Conservation (phyloP, 2,329 filamentous ascomycete genomes). For the Neofusicoccum laricinum region DNA sequence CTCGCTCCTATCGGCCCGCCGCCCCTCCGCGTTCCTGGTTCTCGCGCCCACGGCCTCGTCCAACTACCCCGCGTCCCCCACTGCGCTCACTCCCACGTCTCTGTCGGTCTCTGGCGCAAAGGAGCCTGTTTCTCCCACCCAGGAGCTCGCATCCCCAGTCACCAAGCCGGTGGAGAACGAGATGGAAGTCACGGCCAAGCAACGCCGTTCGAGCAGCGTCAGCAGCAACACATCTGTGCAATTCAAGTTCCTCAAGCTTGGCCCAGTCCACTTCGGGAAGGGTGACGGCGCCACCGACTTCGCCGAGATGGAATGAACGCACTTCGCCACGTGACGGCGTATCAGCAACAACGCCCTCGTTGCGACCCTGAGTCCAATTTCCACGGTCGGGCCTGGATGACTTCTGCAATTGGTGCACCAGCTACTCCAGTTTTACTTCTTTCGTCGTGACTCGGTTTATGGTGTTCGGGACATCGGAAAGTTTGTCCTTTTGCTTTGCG, state of each 20-base stretch:
- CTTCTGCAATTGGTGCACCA: slow-evolving; percentile 9
- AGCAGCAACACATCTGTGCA: slow-evolving; percentile 44
- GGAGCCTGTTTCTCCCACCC: slow-evolving; percentile 5
- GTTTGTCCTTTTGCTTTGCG: background rate
- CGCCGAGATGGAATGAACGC: slow-evolving; percentile 21
- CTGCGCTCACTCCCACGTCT: slow-evolving; percentile 4
- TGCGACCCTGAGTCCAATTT: background rate
- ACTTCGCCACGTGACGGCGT: background rate
- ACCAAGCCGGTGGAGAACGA: background rate
- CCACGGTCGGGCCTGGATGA: slow-evolving; percentile 10
- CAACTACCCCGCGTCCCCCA: slow-evolving; percentile 13
- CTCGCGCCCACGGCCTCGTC: slow-evolving; percentile 21
- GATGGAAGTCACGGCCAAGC: slow-evolving; percentile 12
- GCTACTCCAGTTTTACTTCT: background rate
- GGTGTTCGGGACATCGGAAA: background rate
- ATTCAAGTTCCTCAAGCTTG: slow-evolving; percentile 59
- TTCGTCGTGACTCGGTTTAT: background rate
- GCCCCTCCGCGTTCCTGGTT: slow-evolving; percentile 17
- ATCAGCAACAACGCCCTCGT: background rate
- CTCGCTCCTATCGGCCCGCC: slow-evolving; percentile 1
- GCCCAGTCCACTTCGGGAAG: slow-evolving; percentile 62
- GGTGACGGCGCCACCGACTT: slow-evolving; percentile 58
- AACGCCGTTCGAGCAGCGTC: slow-evolving; percentile 51
- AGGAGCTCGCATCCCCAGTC: slow-evolving; percentile 8
- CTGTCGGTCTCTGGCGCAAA: background rate